Evolutionary conservation across 1,284 basidiomycete species (phyloP).

Genomic region (Rhodofomes roseus): DNA sequence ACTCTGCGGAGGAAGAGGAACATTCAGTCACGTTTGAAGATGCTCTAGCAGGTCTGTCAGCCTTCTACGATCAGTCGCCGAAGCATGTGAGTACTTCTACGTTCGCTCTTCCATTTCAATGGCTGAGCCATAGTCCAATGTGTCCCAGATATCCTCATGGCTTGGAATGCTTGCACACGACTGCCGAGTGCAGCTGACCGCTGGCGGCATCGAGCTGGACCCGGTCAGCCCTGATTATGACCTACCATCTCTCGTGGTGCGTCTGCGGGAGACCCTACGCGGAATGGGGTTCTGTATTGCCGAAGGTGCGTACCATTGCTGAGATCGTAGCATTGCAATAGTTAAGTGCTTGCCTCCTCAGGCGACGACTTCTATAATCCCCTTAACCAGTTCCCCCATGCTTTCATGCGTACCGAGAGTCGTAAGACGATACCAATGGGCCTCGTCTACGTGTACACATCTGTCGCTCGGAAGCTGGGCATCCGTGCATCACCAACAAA

Average conservation of each 20-base stretch:
- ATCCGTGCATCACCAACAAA: slow-evolving; percentile 50
- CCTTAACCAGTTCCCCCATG: slow-evolving; percentile 55
- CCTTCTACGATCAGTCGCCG: slow-evolving; percentile 47
- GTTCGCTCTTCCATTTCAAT: neutral
- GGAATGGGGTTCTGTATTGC: slow-evolving; percentile 19
- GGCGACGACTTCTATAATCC: slow-evolving; percentile 34
- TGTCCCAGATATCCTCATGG: slow-evolving; percentile 30
- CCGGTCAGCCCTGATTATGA: slow-evolving; percentile 15
- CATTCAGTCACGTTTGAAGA: slow-evolving; percentile 39
- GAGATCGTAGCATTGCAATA: neutral
- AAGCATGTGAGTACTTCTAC: slow-evolving; percentile 33
- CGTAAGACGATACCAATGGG: slow-evolving; percentile 56
- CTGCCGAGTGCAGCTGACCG: slow-evolving; percentile 31
- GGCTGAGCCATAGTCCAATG: neutral
- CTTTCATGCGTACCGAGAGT: slow-evolving; percentile 42
- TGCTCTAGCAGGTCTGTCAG: slow-evolving; percentile 48
- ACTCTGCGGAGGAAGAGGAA: slow-evolving; percentile 9
- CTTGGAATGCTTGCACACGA: slow-evolving; percentile 38
- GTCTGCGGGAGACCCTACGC: slow-evolving; percentile 18
- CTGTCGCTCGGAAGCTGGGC: slow-evolving; percentile 47
- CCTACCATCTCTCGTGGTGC: slow-evolving; percentile 13
- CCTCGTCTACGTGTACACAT: slow-evolving; percentile 55
- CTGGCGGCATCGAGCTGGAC: slow-evolving; percentile 11
- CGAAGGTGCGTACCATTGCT: slow-evolving; percentile 10
- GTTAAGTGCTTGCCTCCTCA: slow-evolving; percentile 1